A percentile compares a stretch with the other conserved stretches of the same genome.
Conservation (phyloP, 108 stramenopile genomes). For the Nitzschia palea region DNA sequence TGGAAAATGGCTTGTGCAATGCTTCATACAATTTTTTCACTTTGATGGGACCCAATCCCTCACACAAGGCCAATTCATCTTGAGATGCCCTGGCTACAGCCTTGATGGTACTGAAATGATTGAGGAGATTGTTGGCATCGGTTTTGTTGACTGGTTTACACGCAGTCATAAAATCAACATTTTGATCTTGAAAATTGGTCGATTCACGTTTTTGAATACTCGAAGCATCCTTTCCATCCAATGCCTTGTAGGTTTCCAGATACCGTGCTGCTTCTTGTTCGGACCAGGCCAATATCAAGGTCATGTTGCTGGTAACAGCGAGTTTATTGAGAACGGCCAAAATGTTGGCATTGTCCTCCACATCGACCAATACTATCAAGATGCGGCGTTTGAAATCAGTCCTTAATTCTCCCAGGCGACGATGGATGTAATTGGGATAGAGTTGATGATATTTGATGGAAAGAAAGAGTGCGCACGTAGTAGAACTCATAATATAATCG, state of each 20-base stretch:
- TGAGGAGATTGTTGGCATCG: conserved; percentile 65
- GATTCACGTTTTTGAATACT: conserved; percentile 72
- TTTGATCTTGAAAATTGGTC: conserved; percentile 58
- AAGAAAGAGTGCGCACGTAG: conserved; percentile 70
- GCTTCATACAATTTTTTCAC: conserved; percentile 72
- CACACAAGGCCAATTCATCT: conserved; percentile 78
- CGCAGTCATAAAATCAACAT: conserved; percentile 61
- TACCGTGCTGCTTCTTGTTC: conserved; percentile 90
- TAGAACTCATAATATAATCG: conserved; percentile 71
- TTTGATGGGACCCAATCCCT: conserved; percentile 85
- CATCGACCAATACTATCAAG: conserved; percentile 87
- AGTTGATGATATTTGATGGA: conserved; percentile 77
- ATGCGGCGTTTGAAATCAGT: conserved; percentile 74
- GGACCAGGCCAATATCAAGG: conserved; percentile 84
- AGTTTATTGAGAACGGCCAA: conserved; percentile 76
- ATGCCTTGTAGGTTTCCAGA: conserved; percentile 91
- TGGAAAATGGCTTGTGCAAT: conserved; percentile 81
- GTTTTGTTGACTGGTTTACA: conserved; percentile 77
- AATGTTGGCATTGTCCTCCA: conserved; percentile 76
- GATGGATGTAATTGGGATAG: conserved; percentile 68
- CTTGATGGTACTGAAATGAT: conserved; percentile 61
- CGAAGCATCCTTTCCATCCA: conserved; percentile 86
- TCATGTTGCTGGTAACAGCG: conserved; percentile 70
- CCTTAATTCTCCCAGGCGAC: conserved; percentile 66
- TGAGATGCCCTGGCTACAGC: conserved; percentile 56